Evolutionary conservation across 306 rosid genomes (phyloP).

Genomic region (Dryas drummondii): DNA sequence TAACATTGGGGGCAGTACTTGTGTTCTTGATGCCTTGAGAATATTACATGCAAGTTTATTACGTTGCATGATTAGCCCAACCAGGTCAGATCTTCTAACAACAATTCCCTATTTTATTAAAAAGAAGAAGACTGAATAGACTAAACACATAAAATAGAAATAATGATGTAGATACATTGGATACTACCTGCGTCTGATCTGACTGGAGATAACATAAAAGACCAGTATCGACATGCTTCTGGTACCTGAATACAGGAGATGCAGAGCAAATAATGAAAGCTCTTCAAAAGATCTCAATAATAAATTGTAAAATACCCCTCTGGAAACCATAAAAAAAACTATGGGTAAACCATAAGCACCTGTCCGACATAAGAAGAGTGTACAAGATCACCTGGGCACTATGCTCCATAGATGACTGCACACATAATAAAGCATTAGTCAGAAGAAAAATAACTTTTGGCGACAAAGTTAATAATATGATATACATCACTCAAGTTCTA

Average conservation of each 20-base stretch:
- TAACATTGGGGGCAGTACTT: constrained; percentile 79
- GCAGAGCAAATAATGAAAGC: constrained; percentile 15
- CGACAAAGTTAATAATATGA: constrained; percentile 2
- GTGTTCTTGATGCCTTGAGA: constrained; percentile 68
- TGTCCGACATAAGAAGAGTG: constrained; percentile 89
- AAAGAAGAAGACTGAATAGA: constrained; percentile 21
- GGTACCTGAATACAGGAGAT: constrained; percentile 55
- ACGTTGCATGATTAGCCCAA: constrained; percentile 84
- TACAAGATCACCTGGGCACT: constrained; percentile 86
- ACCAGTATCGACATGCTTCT: constrained; percentile 68
- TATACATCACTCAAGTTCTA: constrained; percentile 11
- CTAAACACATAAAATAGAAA: constrained; percentile 15
- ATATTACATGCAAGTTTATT: constrained; percentile 86
- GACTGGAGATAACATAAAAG: constrained; percentile 88
- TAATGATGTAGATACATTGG: constrained; percentile 4
- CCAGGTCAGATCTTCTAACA: constrained; percentile 80
- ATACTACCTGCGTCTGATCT: constrained; percentile 71
- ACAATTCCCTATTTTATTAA: constrained; percentile 57
- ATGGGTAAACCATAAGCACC: constrained; percentile 41
- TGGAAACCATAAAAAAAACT: not conserved
- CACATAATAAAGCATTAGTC: constrained; percentile 25
- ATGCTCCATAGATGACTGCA: constrained; percentile 84
- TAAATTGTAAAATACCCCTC: not conserved
- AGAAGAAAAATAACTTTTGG: constrained; percentile 21
- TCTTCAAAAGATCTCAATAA: constrained; percentile 1